A percentile compares a stretch with the other conserved stretches of the same genome.
These are phyloP conservation scores for Avena atlantica DNA, from an alignment of 176 grass and related monocot species.

Conservation along the genomic window DNA sequence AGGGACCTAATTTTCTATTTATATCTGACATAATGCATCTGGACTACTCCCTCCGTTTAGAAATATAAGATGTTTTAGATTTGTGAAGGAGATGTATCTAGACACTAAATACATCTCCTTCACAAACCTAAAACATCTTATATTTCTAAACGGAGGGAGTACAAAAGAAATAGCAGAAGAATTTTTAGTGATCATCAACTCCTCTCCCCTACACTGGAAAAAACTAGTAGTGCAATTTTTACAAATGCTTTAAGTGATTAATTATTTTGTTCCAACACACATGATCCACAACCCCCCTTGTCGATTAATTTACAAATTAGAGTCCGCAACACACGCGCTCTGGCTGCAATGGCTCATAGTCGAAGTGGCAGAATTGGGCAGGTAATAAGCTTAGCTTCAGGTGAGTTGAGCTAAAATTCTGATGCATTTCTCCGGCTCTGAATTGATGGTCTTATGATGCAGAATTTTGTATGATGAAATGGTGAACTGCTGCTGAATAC, in stretches of 20 bases:
- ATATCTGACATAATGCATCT: not conserved
- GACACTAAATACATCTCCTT: no score
- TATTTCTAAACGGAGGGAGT: no score
- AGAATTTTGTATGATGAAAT: not conserved
- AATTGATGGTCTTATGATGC: not conserved
- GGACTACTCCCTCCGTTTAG: no score
- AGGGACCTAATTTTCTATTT: not conserved
- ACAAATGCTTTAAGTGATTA: not conserved
- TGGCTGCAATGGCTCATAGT: not conserved
- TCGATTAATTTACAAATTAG: conserved; percentile 16
- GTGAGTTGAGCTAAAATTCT: not conserved
- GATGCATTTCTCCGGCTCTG: not conserved
- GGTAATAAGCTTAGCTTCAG: not conserved
- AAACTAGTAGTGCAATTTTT: not conserved
- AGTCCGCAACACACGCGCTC: not conserved
- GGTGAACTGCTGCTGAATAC: not conserved
- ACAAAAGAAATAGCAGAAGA: not conserved
- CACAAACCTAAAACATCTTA: no score
- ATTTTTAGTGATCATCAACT: not conserved
- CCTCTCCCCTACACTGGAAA: not conserved
- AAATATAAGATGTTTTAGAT: no score
- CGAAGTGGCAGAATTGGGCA: not conserved
- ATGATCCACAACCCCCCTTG: not conserved
- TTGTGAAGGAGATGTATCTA: no score
- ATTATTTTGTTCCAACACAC: not conserved